Evolutionary conservation across 169 alveolate genomes (phyloP).

Genomic region (Hammondia hammondi): DNA sequence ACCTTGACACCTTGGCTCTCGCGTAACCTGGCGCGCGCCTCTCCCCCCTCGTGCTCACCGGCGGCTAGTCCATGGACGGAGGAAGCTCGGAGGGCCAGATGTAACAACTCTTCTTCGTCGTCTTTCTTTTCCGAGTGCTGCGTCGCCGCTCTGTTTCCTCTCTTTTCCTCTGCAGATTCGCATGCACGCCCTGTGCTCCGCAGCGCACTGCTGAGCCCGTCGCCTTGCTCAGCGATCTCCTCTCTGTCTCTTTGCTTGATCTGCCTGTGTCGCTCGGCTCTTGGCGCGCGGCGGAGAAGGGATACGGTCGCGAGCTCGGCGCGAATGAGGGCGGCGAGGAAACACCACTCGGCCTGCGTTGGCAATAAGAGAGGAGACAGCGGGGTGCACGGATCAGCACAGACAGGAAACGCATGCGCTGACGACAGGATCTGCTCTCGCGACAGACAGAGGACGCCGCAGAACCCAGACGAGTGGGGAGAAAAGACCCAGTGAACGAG

Average conservation of each 20-base stretch:
- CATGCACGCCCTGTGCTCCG: neutral
- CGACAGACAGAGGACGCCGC: neutral
- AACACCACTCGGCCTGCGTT: neutral
- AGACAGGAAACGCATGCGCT: too few species aligned
- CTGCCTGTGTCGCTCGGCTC: neutral
- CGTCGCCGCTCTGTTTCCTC: neutral
- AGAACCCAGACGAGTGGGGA: neutral
- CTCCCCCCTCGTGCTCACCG: neutral
- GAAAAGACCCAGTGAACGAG: neutral
- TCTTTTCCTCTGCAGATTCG: neutral
- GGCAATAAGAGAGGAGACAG: too few species aligned
- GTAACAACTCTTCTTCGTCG: neutral
- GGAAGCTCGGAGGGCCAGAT: neutral
- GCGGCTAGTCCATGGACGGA: neutral
- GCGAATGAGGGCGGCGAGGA: constrained; percentile 14
- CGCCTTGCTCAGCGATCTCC: neutral
- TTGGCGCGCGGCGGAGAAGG: constrained; percentile 1
- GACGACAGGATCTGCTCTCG: too few species aligned
- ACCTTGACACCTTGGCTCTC: too few species aligned
- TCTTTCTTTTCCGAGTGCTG: neutral
- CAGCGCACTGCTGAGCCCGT: too few species aligned
- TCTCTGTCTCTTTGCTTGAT: too few species aligned
- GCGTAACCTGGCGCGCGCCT: neutral
- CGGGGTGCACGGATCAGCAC: too few species aligned
- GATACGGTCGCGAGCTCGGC: constrained; percentile 24